phyloP scores from a whole-genome alignment of 208 protist species.

The Trichomonas tenax region DNA sequence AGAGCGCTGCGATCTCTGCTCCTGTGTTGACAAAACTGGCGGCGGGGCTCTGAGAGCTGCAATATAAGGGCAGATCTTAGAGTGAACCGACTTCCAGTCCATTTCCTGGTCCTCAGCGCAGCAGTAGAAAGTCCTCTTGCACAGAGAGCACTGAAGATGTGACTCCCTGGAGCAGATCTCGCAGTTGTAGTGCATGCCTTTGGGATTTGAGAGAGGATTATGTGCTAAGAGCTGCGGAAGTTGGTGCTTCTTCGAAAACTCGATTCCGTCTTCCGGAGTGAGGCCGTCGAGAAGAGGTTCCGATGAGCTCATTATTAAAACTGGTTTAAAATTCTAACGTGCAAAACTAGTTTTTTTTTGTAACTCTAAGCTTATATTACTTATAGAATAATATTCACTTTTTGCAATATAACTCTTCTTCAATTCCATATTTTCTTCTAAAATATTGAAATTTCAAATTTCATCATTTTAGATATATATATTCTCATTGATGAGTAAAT shows the following conservation, averaged over 20 bases:
- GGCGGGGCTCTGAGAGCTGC: conserved; percentile 19
- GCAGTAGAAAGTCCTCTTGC: conserved; percentile 28
- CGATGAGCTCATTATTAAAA: background rate
- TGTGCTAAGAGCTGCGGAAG: background rate
- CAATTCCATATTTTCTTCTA: no score
- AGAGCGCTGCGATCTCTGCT: conserved; percentile 3
- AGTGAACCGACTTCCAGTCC: conserved; percentile 28
- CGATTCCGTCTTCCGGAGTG: background rate
- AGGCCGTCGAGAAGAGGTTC: conserved; percentile 6
- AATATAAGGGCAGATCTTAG: conserved; percentile 24
- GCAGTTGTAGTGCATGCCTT: conserved; percentile 25
- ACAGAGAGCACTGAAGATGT: conserved; percentile 26
- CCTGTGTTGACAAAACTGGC: conserved; percentile 22
- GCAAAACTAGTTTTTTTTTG: no score
- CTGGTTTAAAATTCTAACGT: background rate
- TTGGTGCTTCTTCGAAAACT: background rate
- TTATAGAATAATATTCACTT: no score
- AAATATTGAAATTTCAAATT: no score
- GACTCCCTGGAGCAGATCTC: conserved; percentile 22
- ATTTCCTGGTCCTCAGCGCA: conserved; percentile 26
- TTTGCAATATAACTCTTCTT: no score
- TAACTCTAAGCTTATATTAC: no score
- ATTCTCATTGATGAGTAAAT: no score
- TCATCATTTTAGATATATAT: no score
- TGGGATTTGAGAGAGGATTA: conserved; percentile 26